A percentile compares a stretch with the other conserved stretches of the same genome.
These are phyloP conservation scores for Babesia divergens DNA, from an alignment of 169 alveolate species.

Conservation along the genomic window DNA sequence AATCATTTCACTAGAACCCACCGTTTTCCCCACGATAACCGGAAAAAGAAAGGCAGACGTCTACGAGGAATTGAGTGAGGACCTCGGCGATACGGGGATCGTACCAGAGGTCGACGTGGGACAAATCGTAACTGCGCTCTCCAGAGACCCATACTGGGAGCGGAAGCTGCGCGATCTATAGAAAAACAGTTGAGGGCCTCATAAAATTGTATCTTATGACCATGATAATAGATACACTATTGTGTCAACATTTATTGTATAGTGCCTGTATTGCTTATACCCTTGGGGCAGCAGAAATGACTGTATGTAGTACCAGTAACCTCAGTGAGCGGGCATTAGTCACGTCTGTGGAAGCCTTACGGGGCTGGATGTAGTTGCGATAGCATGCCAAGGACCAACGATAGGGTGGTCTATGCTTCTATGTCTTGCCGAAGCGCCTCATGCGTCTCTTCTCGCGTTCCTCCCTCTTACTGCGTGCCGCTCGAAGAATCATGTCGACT, in stretches of 20 bases:
- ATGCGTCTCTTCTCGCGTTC: background rate
- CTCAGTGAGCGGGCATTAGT: too few species aligned
- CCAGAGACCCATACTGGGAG: constrained; percentile 65
- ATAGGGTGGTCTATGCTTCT: background rate
- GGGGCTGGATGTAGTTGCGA: too few species aligned
- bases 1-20: constrained; percentile 67
- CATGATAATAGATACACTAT: background rate
- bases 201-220: background rate
- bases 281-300: too few species aligned
- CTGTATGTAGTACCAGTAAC: too few species aligned
- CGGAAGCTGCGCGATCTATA: constrained; percentile 37
- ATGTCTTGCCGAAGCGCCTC: background rate
- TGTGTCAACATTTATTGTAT: background rate
- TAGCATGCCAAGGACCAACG: too few species aligned
- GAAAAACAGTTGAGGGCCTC: background rate
- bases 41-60: constrained; percentile 12
- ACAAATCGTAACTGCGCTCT: constrained; percentile 51
- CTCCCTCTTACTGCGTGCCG: background rate
- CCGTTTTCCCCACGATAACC: constrained; percentile 53
- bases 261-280: too few species aligned
- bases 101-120: constrained; percentile 54
- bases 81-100: constrained; percentile 56
- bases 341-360: too few species aligned
- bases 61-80: constrained; percentile 33
- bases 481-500: background rate